Evolutionary conservation across 345 rosid genomes (phyloP).

Genomic region (Rubroshorea leprosula): DNA sequence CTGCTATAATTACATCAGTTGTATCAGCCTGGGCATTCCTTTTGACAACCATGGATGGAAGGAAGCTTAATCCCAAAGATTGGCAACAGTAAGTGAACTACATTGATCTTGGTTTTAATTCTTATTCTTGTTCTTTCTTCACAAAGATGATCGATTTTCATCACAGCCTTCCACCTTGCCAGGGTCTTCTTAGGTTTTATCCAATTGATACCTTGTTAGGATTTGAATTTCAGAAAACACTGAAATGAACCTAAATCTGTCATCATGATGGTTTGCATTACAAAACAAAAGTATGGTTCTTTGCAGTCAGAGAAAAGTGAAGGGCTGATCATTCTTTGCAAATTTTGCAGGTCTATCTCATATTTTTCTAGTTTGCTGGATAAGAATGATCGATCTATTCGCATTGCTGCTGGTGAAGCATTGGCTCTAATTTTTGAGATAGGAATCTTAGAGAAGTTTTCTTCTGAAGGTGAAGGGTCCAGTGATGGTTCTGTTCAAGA

Average conservation of each 20-base stretch:
- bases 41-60: constrained; percentile 54
- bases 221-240: not conserved
- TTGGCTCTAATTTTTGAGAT: constrained; percentile 73
- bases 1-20: constrained; percentile 52
- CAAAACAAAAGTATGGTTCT: not conserved
- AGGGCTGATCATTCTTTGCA: not conserved
- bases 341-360: constrained; percentile 56
- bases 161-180: no score
- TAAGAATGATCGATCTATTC: constrained; percentile 79
- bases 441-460: constrained; percentile 63
- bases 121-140: no score
- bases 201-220: not conserved
- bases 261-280: not conserved
- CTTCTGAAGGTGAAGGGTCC: constrained; percentile 27
- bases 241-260: not conserved
- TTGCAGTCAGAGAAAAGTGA: not conserved
- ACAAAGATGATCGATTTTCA: not conserved
- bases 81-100: constrained; percentile 69
- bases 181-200: not conserved
- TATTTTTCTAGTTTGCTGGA: constrained; percentile 70
- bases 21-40: constrained; percentile 96
- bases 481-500: constrained; percentile 11
- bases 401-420: constrained; percentile 96
- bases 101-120: not conserved
- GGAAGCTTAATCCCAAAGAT: constrained; percentile 52